Conservation (phyloP, 768 basidiomycete species). For the Serendipita sp. region DNA sequence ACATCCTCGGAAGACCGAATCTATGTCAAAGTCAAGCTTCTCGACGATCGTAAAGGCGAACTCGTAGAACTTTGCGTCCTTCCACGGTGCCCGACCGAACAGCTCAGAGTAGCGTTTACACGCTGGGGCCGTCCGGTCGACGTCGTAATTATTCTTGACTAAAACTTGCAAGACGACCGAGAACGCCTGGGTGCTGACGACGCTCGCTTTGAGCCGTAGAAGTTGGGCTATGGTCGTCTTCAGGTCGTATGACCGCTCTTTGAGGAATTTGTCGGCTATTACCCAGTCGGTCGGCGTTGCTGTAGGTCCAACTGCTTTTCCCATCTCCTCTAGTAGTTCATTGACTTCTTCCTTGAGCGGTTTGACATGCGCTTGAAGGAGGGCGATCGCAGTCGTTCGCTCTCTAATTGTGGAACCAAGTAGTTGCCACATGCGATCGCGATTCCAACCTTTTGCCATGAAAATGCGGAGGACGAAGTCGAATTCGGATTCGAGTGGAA, state of each 20-base stretch:
- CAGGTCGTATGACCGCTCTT: not conserved
- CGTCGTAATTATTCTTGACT: not conserved
- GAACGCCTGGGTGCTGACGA: not conserved
- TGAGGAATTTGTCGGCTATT: not conserved
- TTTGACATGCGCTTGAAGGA: not conserved
- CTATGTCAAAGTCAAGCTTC: not conserved
- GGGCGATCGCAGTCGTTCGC: not conserved
- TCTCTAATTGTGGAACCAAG: not conserved
- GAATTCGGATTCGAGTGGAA: not conserved
- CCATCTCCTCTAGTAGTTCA: not conserved
- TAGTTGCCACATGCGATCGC: not conserved
- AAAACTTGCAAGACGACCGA: not conserved
- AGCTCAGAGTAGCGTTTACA: not conserved
- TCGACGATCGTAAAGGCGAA: not conserved
- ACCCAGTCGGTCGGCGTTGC: not conserved
- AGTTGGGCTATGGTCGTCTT: not conserved
- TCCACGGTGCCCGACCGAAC: not conserved
- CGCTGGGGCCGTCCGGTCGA: not conserved
- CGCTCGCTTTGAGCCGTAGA: not conserved
- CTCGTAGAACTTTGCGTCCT: not conserved
- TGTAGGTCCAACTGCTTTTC: not conserved
- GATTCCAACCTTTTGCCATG: not conserved
- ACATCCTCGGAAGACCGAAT: not conserved
- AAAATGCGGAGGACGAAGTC: not conserved
- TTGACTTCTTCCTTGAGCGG: not conserved